A percentile compares a stretch with the other conserved stretches of the same genome.
These are phyloP conservation scores for Rossbeevera mucosa DNA, from an alignment of 768 basidiomycete species.

Conservation along the genomic window DNA sequence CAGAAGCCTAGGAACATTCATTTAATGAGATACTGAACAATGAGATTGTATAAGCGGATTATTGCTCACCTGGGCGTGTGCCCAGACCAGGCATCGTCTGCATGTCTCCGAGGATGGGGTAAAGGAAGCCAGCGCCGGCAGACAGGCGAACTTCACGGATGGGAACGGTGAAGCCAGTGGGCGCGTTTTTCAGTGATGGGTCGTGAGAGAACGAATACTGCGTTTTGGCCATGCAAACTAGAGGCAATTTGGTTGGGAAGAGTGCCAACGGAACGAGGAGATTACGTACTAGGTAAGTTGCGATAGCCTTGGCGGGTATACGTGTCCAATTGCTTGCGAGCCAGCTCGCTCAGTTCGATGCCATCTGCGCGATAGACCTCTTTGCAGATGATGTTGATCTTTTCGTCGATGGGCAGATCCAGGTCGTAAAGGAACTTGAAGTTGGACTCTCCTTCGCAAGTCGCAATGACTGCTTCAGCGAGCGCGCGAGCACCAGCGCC, in stretches of 20 bases:
- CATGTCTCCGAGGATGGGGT: slow-evolving; percentile 95
- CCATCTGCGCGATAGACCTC: slow-evolving; percentile 95
- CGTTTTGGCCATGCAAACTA: slow-evolving; percentile 97
- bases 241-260: slow-evolving; percentile 4
- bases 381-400: slow-evolving; percentile 82
- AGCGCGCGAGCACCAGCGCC: slow-evolving; percentile 86
- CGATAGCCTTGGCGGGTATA: slow-evolving; percentile 89
- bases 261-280: neutral
- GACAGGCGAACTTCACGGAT: slow-evolving; percentile 84
- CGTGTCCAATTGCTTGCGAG: slow-evolving; percentile 79
- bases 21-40: slow-evolving; percentile 10
- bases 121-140: slow-evolving; percentile 94
- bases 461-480: slow-evolving; percentile 86
- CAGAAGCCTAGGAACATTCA: slow-evolving; percentile 64
- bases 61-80: slow-evolving; percentile 71
- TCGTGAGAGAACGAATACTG: slow-evolving; percentile 98
- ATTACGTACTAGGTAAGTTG: slow-evolving; percentile 65
- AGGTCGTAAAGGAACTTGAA: slow-evolving; percentile 96
- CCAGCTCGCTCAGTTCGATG: slow-evolving; percentile 80
- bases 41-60: neutral
- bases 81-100: slow-evolving; percentile 96
- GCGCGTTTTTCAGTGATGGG: slow-evolving; percentile 84
- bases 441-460: slow-evolving; percentile 74
- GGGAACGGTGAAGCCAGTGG: slow-evolving; percentile 89
- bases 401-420: slow-evolving; percentile 75